Percentiles rank a stretch among this genome's conserved stretches.
Conservation (phyloP, 192 early-diverging fungal genomes). For the Piromyces finnis region DNA sequence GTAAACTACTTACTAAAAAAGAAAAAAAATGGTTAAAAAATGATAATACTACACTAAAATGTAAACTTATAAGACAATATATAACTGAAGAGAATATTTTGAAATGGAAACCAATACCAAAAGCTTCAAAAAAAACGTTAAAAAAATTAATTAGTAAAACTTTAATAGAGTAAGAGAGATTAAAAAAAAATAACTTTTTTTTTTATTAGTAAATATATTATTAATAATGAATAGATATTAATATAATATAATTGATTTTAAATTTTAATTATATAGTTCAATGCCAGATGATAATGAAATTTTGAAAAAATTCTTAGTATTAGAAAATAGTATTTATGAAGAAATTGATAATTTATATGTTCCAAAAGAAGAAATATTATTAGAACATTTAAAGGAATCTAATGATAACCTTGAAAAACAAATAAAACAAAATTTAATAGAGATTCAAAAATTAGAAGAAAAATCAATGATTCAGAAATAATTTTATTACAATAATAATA, state of each 20-base stretch:
- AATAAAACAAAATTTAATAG: background rate
- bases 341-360: background rate
- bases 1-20: background rate
- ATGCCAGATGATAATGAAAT: background rate
- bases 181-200: too few species aligned
- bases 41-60: background rate
- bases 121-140: background rate
- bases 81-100: background rate
- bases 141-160: background rate
- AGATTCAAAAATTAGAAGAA: background rate
- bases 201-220: background rate
- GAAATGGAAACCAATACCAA: background rate
- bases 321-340: background rate
- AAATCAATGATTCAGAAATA: too few species aligned
- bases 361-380: background rate
- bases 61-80: background rate
- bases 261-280: background rate
- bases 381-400: background rate
- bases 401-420: background rate
- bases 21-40: background rate
- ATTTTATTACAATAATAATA: too few species aligned
- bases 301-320: background rate
- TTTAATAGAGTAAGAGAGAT: background rate
- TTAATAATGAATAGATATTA: too few species aligned
- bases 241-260: too few species aligned